A percentile compares a stretch with the other conserved stretches of the same genome.
Conservation (phyloP, 2,329 filamentous ascomycete species). For the Coniella vitis region DNA sequence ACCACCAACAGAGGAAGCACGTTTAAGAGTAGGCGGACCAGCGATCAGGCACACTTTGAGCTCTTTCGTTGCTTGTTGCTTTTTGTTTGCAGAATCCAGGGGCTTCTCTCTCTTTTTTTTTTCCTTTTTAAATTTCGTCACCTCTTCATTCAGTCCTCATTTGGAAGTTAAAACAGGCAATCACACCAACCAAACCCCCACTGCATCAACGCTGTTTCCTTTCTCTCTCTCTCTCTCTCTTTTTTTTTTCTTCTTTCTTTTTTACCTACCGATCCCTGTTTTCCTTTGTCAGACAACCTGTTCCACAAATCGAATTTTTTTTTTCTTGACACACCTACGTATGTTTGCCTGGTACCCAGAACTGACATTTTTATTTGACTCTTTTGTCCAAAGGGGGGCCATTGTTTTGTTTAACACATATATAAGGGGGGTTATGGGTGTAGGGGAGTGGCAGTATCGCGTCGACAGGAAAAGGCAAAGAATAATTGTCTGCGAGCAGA, state of each 20-base stretch:
- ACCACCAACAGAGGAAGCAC: slow-evolving; percentile 4
- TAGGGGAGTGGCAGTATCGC: too few relatives aligned
- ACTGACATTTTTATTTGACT: too few relatives aligned
- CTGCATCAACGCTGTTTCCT: not conserved
- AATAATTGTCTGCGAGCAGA: slow-evolving; percentile 23
- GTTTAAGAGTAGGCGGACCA: slow-evolving; percentile 9
- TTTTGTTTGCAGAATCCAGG: slow-evolving; percentile 2
- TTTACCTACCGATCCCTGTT: too few relatives aligned
- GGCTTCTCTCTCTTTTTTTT: slow-evolving; percentile 4
- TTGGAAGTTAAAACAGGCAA: not conserved
- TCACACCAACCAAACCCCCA: not conserved
- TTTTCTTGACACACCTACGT: too few relatives aligned
- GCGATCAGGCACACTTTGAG: slow-evolving; percentile 12
- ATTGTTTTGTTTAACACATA: slow-evolving; percentile 1
- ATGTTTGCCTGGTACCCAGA: too few relatives aligned
- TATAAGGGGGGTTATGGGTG: slow-evolving; percentile 2
- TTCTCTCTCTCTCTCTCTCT: too few relatives aligned
- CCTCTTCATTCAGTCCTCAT: not conserved
- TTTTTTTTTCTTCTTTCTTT: too few relatives aligned
- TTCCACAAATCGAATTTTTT: too few relatives aligned
- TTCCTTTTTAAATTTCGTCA: not conserved
- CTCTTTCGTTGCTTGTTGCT: slow-evolving; percentile 5
- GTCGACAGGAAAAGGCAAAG: slow-evolving; percentile 7
- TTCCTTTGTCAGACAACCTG: slow-evolving; percentile 11
- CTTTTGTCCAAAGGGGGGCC: too few relatives aligned